Evolutionary conservation across 1,284 basidiomycete species (phyloP).

Genomic region (Chalciporus sp.): DNA sequence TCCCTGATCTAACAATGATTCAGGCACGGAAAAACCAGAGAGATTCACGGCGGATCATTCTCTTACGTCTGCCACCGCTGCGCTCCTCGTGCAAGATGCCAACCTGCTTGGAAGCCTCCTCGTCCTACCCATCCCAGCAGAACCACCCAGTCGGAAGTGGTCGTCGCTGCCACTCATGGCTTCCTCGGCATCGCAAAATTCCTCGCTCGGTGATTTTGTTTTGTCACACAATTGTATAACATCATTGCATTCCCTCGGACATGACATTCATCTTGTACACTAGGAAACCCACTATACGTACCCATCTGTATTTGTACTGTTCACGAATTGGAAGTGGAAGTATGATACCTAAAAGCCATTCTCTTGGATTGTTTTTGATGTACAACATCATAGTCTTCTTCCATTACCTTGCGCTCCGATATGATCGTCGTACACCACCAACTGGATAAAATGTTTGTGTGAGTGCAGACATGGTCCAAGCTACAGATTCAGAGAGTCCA

Average conservation of each 20-base stretch:
- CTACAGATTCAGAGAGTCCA: no score
- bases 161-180: conserved; percentile 2
- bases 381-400: neutral
- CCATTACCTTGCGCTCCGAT: neutral
- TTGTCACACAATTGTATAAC: neutral
- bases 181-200: conserved; percentile 11
- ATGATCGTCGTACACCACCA: neutral
- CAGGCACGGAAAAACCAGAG: conserved; percentile 28
- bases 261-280: neutral
- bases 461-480: no score
- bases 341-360: neutral
- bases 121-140: conserved; percentile 9
- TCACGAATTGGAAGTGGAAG: neutral
- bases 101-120: conserved; percentile 26
- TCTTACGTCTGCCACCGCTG: conserved; percentile 32
- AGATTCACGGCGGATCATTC: conserved; percentile 30
- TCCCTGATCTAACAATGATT: conserved; percentile 2
- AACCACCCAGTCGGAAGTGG: neutral
- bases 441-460: no score
- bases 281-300: neutral
- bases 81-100: conserved; percentile 20
- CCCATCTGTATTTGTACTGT: neutral
- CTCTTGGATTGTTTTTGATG: neutral
- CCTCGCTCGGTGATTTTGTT: conserved; percentile 15
- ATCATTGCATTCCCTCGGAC: neutral